These are phyloP conservation scores for Cryptococcus sp. DNA, from an alignment of 1,284 basidiomycete species.

Conservation along the genomic window DNA sequence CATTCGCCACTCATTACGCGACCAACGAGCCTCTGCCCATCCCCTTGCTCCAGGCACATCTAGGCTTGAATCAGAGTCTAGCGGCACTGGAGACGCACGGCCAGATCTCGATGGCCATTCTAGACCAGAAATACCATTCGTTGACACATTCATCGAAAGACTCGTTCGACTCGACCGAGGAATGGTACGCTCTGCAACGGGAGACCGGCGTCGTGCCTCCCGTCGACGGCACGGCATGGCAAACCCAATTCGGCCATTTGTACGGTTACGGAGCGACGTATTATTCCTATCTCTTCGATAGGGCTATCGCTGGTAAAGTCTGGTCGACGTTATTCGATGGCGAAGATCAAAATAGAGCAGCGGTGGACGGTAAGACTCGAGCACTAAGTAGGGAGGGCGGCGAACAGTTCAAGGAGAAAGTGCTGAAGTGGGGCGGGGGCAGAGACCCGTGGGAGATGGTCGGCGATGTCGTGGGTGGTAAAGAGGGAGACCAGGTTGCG, in stretches of 20 bases:
- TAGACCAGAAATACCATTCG: constrained; percentile 92
- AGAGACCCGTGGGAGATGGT: constrained; percentile 94
- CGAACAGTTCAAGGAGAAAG: constrained; percentile 74
- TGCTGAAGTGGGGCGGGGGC: constrained; percentile 82
- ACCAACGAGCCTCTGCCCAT: constrained; percentile 71
- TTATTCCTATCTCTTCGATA: constrained; percentile 95
- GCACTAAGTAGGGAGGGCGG: constrained; percentile 70
- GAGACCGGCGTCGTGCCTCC: constrained; percentile 75
- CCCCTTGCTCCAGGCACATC: constrained; percentile 58
- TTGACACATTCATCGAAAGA: constrained; percentile 14
- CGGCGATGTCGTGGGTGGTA: constrained; percentile 64
- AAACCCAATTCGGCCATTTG: constrained; percentile 92
- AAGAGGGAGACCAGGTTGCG: constrained; percentile 39
- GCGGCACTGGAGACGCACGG: constrained; percentile 75
- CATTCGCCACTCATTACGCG: constrained; percentile 65
- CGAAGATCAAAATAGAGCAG: constrained; percentile 2
- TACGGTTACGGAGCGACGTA: constrained; percentile 97
- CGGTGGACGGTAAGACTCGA: constrained; percentile 44
- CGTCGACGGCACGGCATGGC: constrained; percentile 81
- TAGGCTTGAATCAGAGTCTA: constrained; percentile 53
- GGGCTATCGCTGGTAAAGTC: constrained; percentile 88
- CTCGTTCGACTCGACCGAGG: constrained; percentile 69
- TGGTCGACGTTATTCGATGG: constrained; percentile 73
- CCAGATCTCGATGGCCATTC: constrained; percentile 83
- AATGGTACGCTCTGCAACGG: constrained; percentile 67